phyloP scores from a whole-genome alignment of 305 asterid species.

The Rubia tinctorum region DNA sequence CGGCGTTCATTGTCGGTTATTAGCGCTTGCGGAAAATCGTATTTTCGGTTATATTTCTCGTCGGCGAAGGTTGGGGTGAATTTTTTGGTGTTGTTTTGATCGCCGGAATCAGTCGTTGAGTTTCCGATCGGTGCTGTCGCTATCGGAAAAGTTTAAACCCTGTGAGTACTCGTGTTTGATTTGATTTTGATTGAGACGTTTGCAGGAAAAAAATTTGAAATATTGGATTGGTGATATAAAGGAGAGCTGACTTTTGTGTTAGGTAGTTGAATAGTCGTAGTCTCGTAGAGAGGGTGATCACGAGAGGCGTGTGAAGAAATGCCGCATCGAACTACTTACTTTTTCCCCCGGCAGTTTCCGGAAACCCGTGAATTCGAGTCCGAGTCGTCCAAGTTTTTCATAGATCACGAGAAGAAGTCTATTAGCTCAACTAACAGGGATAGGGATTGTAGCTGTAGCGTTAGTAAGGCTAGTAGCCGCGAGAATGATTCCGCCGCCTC shows the following conservation, averaged over 20 bases:
- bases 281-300: constrained; percentile 21
- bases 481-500: constrained; percentile 18
- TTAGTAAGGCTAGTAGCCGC: not conserved
- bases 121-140: constrained; percentile 11
- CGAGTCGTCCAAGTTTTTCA: constrained; percentile 43
- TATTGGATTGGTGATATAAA: not conserved
- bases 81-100: not conserved
- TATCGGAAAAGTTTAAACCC: not conserved
- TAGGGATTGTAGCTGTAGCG: constrained; percentile 6
- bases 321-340: constrained; percentile 93
- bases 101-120: not conserved
- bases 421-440: not conserved
- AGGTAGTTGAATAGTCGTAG: not conserved
- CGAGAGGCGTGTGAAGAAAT: constrained; percentile 50
- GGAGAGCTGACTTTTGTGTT: not conserved
- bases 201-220: not conserved
- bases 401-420: constrained; percentile 66
- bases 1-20: not conserved
- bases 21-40: not conserved
- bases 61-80: not conserved
- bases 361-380: constrained; percentile 46
- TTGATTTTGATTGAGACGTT: constrained; percentile 7
- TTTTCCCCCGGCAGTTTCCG: constrained; percentile 85
- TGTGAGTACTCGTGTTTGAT: not conserved
- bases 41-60: not conserved